Evolutionary conservation across 257 asterid species (phyloP), one percentile per base, ranked within the genome.

Genomic region (Scutellaria minor): DNA sequence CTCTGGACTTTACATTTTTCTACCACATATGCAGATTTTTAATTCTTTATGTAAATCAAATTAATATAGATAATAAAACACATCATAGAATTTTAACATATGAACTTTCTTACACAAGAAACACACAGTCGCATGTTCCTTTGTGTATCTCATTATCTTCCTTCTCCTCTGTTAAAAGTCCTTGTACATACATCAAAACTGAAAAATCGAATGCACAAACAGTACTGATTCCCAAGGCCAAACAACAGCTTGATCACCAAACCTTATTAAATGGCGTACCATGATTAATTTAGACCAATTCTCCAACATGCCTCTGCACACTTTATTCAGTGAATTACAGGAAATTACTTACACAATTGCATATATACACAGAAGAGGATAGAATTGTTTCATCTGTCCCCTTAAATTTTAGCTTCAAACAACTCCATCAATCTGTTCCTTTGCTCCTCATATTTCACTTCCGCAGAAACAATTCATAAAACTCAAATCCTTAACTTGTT

Each of bases 401-500:
- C 64, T 45, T 13, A 65, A 52, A 37, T 31, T 3, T n/a, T 11
- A 62, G 9, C 39, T 63, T 22, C 41, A 58, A 53, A 15, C 31
- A 41, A 75, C 39, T 18, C 55, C 27, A 51, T 12, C 6, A 65
- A 39, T 47, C 22, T 35, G 5, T 18, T 68, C 52, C 22, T 54
- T 14, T 41, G 15, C 6, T 12, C 12, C 14, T 12, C 44, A 51
- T 58, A 14, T 47, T 52, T 8, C 1, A 46, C 51, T 4, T 61
- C 37, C 13, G n/a, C 74, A 50, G 52, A 39, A 66, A 35, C 7
- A 48, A 57, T 42, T 24, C 37, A 31, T 27, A 48, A 61, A 77
- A 41, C 63, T 74, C 54, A 27, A 57, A 62, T 9, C 7, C 45
- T 24, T 3, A 27, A 0, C 57, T 67, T 50, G 3, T 48, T 9